A percentile compares a stretch with the other conserved stretches of the same genome.
Evolutionary conservation across 2,329 filamentous ascomycete species (phyloP).

Genomic region (Daldinia eschscholtzii): DNA sequence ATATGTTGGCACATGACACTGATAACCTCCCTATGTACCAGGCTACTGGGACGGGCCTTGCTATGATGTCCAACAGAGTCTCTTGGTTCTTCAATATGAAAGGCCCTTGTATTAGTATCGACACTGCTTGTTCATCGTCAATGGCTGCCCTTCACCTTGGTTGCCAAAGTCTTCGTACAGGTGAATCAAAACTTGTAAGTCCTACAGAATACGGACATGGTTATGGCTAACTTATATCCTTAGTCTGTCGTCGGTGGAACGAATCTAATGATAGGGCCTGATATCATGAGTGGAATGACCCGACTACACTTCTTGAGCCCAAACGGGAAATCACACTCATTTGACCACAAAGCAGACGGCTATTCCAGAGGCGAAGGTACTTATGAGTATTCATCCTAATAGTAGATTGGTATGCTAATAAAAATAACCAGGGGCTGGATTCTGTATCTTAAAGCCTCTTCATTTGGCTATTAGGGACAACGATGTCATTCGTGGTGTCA

Average conservation of each 20-base stretch:
- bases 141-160: slow-evolving; percentile 57
- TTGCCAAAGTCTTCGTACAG: slow-evolving; percentile 54
- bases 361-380: slow-evolving; percentile 2
- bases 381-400: no score
- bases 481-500: background rate
- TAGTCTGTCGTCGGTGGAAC: background rate
- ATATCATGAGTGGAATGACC: background rate
- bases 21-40: slow-evolving; percentile 53
- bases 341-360: background rate
- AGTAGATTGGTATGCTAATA: no score
- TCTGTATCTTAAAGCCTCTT: slow-evolving; percentile 14
- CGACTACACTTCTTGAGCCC: background rate
- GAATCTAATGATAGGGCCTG: slow-evolving; percentile 8
- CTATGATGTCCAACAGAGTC: slow-evolving; percentile 55
- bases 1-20: slow-evolving; percentile 49
- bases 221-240: background rate
- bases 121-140: slow-evolving; percentile 59
- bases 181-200: slow-evolving; percentile 52
- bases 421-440: background rate
- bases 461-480: slow-evolving; percentile 50
- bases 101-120: slow-evolving; percentile 57
- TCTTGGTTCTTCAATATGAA: slow-evolving; percentile 56
- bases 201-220: no score
- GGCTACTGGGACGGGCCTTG: slow-evolving; percentile 50
- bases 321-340: background rate